Evolutionary conservation across 768 basidiomycete species (phyloP), one percentile per base, ranked within the genome.

Genomic region (Boletus sp.): DNA sequence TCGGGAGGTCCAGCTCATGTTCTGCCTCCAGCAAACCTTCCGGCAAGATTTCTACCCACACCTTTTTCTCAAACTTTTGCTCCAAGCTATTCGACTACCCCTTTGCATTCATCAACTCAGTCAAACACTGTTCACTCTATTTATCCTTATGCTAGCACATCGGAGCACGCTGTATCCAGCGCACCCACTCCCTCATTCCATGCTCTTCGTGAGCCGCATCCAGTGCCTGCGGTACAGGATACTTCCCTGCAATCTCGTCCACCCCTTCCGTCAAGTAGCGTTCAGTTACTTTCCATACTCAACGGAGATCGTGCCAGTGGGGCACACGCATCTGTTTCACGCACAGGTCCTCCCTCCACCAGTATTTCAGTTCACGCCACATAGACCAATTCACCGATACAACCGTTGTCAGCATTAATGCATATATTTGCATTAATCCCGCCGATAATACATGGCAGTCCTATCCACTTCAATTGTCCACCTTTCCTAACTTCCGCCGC

Each of bases 241-340:
- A 30, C 50, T 43, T 56, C 60, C 17, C 54, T 56, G 7, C 59
- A 41, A 25, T 58, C 55, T 51, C 64, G 61, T 42, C 46, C 59
- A 19, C 34, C 66, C 23, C 55, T 57, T 11, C 55, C 60, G 6
- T 57, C 66, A 44, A 63, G 66, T 54, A 67, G 63, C 41, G 59
- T 54, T 14, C 69, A 73, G 56, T 37, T 75, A 35, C 64, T 72
- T 51, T 75, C 72, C 27, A 72, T 74, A 50, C 65, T 74, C 25
- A 73, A 73, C 39, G 65, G 65, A 45, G 65, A 63, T 47, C 62
- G 57, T 30, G 55, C 42, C 48, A 60, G 45, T 30, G 53, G 52
- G 27, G 5, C 48, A 13, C 50, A 54, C 51, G 25, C 54, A 39
- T 40, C 59, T 32, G 41, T 30, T 50, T 49, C 59, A 30, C 58